Evolutionary conservation across 129 eudicot species (phyloP), one percentile per base, ranked within the genome.

Genomic region (Tagetes patula): DNA sequence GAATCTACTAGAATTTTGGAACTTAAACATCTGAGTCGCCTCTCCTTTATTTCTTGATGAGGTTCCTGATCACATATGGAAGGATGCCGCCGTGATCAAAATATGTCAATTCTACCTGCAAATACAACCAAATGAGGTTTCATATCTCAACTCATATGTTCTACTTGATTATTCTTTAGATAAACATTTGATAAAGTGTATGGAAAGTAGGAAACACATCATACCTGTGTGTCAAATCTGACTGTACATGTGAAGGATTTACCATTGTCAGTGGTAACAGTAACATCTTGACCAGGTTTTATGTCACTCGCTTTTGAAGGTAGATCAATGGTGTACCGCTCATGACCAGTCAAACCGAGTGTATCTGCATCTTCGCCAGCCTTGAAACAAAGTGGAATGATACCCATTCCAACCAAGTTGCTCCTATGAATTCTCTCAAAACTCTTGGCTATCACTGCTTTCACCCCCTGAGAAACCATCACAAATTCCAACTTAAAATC

Each of bases 381-480:
- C 85, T 94, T 94, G 84, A 94, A 94, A 75, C 97, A 94, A 32
- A 94, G 93, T 50, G 99, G 99, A 77, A 94, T 81, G 31, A 94
- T 85, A 40, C 99, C 97, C 99, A 90, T 94, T 33, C 99, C 99
- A 4, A 94, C 99, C 68, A 94, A 81, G 76, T 94, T 94, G 76
- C 99, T 94, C 55, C 99, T 87, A 56, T 94, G 99, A 34, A 94
- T 94, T 73, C 99, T 90, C 88, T 94, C 99, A 33, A 90, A 94
- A 79, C 99, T 94, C 80, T 94, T 94, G 49, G 99, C 92, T 36
- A 94, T 94, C 79, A 94, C 99, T 7, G 99, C 99, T 85, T 94
- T 94, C 58, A 94, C 99, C 58, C 99, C 99, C 99, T 93, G 80
- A 32, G 2, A 65, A 42, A 53, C 39, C 65, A 67, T 20, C 36